Evolutionary conservation across 1,284 basidiomycete genomes (phyloP).

Genomic region (Ceratobasidium sp.): DNA sequence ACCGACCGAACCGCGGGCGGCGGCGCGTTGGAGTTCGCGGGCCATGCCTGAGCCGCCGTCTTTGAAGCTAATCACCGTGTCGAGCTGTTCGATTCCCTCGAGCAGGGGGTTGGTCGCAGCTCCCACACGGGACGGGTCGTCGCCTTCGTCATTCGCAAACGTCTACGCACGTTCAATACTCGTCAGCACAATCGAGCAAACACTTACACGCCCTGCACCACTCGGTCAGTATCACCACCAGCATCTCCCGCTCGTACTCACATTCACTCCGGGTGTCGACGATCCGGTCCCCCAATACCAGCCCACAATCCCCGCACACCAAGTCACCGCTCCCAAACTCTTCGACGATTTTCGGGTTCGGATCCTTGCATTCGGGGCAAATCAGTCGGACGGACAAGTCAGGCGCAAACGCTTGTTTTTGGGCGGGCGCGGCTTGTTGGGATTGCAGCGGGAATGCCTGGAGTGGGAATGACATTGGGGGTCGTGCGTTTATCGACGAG

Average conservation of each 20-base stretch:
- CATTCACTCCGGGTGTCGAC: constrained; percentile 99
- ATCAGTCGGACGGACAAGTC: constrained; percentile 89
- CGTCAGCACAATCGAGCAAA: not conserved
- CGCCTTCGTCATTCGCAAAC: constrained; percentile 98
- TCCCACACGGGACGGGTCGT: constrained; percentile 99
- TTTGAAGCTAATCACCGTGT: constrained; percentile 93
- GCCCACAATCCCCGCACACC: constrained; percentile 95
- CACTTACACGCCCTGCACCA: constrained; percentile 70
- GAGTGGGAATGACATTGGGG: constrained; percentile 29
- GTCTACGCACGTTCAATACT: constrained; percentile 63
- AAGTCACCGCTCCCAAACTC: constrained; percentile 98
- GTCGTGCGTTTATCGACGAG: not conserved
- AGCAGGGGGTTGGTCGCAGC: constrained; percentile 91
- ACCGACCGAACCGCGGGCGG: constrained; percentile 71
- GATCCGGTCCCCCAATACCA: constrained; percentile 93
- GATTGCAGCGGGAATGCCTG: constrained; percentile 64
- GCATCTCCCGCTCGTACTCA: constrained; percentile 46
- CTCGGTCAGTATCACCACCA: constrained; percentile 35
- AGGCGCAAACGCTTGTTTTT: constrained; percentile 69
- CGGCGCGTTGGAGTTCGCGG: constrained; percentile 90
- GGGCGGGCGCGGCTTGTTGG: constrained; percentile 60
- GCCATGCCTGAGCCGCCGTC: constrained; percentile 95
- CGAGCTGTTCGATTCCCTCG: constrained; percentile 91
- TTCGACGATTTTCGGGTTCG: constrained; percentile 93
- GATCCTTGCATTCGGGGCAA: constrained; percentile 93